phyloP scores from a whole-genome alignment of 352 stramenopile genomes.

The Globisporangium splendens region DNA sequence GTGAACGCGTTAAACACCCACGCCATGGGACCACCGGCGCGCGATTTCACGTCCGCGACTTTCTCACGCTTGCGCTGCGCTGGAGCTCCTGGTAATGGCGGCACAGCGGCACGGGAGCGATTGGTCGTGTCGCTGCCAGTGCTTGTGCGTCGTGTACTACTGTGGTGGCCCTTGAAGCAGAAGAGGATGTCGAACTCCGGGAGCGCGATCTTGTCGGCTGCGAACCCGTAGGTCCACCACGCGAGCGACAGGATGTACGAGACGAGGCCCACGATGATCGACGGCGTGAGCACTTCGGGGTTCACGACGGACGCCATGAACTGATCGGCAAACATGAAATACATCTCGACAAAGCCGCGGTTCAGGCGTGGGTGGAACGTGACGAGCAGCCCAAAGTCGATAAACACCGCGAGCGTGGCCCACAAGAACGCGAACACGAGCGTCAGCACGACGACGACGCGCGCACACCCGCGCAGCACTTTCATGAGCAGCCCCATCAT shows the following conservation, averaged over 20 bases:
- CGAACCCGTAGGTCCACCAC: slow-evolving; percentile 46
- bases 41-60: neutral
- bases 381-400: slow-evolving; percentile 64
- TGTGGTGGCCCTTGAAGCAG: slow-evolving; percentile 23
- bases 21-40: slow-evolving; percentile 17
- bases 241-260: slow-evolving; percentile 39
- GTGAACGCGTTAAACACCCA: slow-evolving; percentile 43
- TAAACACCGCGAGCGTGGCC: slow-evolving; percentile 51
- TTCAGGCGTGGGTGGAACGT: slow-evolving; percentile 63
- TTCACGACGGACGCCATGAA: slow-evolving; percentile 54
- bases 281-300: slow-evolving; percentile 50
- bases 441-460: neutral
- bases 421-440: slow-evolving; percentile 33
- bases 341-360: slow-evolving; percentile 60
- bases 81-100: neutral
- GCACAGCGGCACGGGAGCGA: neutral
- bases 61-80: slow-evolving; percentile 6
- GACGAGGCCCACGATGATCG: slow-evolving; percentile 38
- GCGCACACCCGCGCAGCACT: slow-evolving; percentile 7
- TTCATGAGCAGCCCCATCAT: slow-evolving; percentile 1
- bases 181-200: slow-evolving; percentile 43
- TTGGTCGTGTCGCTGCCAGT: slow-evolving; percentile 8
- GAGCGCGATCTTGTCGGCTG: slow-evolving; percentile 38
- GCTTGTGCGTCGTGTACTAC: slow-evolving; percentile 16
- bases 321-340: slow-evolving; percentile 56